Conservation (phyloP, 139 green algal genomes). For the Coelastrella sp. region DNA sequence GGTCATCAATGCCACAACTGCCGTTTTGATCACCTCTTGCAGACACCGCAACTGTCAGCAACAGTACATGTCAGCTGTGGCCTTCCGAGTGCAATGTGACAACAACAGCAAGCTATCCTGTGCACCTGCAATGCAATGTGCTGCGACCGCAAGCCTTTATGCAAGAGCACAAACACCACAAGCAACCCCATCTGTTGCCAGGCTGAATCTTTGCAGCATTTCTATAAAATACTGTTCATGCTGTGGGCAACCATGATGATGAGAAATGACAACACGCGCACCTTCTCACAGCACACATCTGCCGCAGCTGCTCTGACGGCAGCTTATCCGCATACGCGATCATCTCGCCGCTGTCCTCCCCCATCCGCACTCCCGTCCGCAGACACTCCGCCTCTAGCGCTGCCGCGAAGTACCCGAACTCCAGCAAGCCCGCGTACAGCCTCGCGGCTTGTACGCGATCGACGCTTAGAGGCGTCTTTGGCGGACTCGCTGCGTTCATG, state of each 20-base stretch:
- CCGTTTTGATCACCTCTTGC: too few relatives aligned
- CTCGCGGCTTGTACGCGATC: slow-evolving; percentile 30
- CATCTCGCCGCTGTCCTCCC: slow-evolving; percentile 1
- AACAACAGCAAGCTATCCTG: too few relatives aligned
- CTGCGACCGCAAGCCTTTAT: too few relatives aligned
- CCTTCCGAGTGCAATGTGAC: too few relatives aligned
- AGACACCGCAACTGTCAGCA: too few relatives aligned
- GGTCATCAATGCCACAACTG: too few relatives aligned
- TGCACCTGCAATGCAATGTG: too few relatives aligned
- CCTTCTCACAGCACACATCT: slow-evolving; percentile 34
- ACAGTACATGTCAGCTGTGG: too few relatives aligned
- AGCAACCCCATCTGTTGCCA: background rate
- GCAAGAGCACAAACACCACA: background rate
- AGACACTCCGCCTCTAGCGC: slow-evolving; percentile 6
- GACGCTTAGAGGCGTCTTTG: slow-evolving; percentile 13
- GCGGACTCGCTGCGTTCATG: slow-evolving; percentile 16
- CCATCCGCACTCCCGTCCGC: background rate
- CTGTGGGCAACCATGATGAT: background rate
- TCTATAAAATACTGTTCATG: background rate
- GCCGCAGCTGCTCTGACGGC: background rate
- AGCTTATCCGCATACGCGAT: slow-evolving; percentile 25
- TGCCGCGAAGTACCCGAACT: slow-evolving; percentile 46
- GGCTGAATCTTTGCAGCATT: background rate
- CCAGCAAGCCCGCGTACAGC: slow-evolving; percentile 25
- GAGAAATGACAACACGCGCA: background rate